Evolutionary conservation across 1,139 yeast genomes (phyloP).

Genomic region (Diutina pseudorugosa): DNA sequence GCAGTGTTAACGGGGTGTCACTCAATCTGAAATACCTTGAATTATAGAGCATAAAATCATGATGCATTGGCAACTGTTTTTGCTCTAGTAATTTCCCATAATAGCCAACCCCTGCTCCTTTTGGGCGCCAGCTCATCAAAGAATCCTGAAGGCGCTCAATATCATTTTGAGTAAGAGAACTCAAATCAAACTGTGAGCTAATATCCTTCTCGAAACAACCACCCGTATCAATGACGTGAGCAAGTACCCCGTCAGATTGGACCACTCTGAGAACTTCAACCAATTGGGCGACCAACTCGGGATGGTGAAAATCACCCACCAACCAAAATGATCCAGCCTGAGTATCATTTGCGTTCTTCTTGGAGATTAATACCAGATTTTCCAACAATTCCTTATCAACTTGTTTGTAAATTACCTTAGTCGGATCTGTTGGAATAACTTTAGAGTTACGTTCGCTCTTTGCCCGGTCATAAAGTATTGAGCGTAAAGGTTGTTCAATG

Average conservation of each 20-base stretch:
- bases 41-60: constrained; percentile 25
- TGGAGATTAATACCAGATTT: not conserved
- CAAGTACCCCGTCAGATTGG: constrained; percentile 13
- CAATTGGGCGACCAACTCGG: constrained; percentile 28
- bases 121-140: not conserved
- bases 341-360: constrained; percentile 4
- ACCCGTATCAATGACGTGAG: constrained; percentile 21
- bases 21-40: constrained; percentile 28
- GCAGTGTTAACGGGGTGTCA: constrained; percentile 10
- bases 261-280: constrained; percentile 20
- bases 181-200: constrained; percentile 6
- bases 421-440: constrained; percentile 23
- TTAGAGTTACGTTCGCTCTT: constrained; percentile 20
- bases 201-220: constrained; percentile 6
- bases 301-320: constrained; percentile 39
- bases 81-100: constrained; percentile 11
- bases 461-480: constrained; percentile 19
- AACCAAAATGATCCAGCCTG: constrained; percentile 35
- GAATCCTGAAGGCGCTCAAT: constrained; percentile 8
- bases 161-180: constrained; percentile 9
- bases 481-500: not conserved
- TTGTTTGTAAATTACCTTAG: constrained; percentile 21
- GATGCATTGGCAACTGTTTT: constrained; percentile 22
- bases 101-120: constrained; percentile 5
- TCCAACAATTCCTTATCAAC: constrained; percentile 18